Evolutionary conservation across 257 asterid genomes (phyloP), one percentile per base, ranked within the genome.

Genomic region (Coffea eugenioides): DNA sequence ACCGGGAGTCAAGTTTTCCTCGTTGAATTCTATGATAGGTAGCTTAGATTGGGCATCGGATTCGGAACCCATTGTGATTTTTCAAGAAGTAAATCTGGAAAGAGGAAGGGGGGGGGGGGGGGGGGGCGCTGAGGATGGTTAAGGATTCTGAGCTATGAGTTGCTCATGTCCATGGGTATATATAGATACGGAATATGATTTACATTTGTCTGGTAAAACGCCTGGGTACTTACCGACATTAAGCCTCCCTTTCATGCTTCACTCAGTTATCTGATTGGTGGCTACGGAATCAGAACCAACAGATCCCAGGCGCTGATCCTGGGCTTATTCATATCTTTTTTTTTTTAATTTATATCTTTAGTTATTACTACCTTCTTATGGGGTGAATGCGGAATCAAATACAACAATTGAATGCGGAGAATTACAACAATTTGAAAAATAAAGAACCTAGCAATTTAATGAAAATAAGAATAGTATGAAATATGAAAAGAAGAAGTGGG

Each of bases 61-160:
- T 71, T 79, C 23, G 41, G 93, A 90, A 71, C 91, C 95, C 97
- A 91, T 91, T 67, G 59, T 51, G 23, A 34, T 21, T 56, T 9
- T 36, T 62, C 56, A n/a, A 23, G 9, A 69, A 69, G 41, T 11
- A 25, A 7, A 34, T 31, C 9, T n/a, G 69, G 39, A 39, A 39
- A 39, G 4, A 2, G 2, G 25, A 8, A 27, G 27, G 27, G 27
- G 31, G 31, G 1, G 31, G 0, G 31, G 0, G 31, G 31, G 31
- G 31, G 31, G 31, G 10, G 4, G 39, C 18, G 69, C 62, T 54
- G 15, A 45, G 69, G 75, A 27, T 43, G 49, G 49, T 43, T 57
- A 23, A 18, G 21, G 64, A 18, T 7, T 56, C 5, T 56, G n/a
- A 21, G 2, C 8, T 6, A 16, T 56, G n/a, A 4, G 57, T 52